Percentiles rank a stretch among this genome's conserved stretches.
phyloP scores from a whole-genome alignment of 2,329 filamentous ascomycete species.

The Nemania sp. region DNA sequence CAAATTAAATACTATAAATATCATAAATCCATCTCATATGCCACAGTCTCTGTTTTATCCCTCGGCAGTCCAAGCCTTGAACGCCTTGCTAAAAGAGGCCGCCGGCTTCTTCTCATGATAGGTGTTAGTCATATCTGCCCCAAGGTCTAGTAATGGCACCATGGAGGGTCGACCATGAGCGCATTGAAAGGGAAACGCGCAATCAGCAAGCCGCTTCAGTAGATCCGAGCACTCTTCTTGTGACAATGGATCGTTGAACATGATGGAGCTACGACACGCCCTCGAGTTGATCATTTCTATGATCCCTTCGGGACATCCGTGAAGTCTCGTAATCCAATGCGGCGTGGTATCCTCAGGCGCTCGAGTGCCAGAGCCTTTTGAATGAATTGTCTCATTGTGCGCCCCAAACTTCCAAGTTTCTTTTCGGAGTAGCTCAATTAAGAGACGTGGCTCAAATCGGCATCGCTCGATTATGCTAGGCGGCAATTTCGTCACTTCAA shows the following conservation, averaged over 20 bases:
- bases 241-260: conserved; percentile 77
- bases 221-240: conserved; percentile 61
- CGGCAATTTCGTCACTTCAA: conserved; percentile 66
- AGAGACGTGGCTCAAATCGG: conserved; percentile 67
- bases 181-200: conserved; percentile 79
- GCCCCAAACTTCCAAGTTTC: conserved; percentile 72
- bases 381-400: conserved; percentile 30
- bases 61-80: conserved; percentile 31
- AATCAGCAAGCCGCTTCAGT: conserved; percentile 59
- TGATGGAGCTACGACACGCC: conserved; percentile 78
- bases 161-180: conserved; percentile 75
- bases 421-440: conserved; percentile 73
- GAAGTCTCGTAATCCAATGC: conserved; percentile 65
- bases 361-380: not conserved
- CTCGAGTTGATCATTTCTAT: conserved; percentile 76
- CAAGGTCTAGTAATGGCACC: conserved; percentile 62
- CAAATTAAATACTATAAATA: not conserved
- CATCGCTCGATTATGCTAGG: conserved; percentile 76
- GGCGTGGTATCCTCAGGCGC: conserved; percentile 5
- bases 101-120: conserved; percentile 5
- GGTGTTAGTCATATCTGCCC: conserved; percentile 25
- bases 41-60: not conserved
- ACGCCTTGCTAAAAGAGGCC: conserved; percentile 30
- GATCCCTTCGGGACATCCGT: conserved; percentile 73
- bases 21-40: not conserved